Evolutionary conservation across 768 basidiomycete genomes (phyloP), one percentile per base, ranked within the genome.

Genomic region (Boletus pseudopeckii): DNA sequence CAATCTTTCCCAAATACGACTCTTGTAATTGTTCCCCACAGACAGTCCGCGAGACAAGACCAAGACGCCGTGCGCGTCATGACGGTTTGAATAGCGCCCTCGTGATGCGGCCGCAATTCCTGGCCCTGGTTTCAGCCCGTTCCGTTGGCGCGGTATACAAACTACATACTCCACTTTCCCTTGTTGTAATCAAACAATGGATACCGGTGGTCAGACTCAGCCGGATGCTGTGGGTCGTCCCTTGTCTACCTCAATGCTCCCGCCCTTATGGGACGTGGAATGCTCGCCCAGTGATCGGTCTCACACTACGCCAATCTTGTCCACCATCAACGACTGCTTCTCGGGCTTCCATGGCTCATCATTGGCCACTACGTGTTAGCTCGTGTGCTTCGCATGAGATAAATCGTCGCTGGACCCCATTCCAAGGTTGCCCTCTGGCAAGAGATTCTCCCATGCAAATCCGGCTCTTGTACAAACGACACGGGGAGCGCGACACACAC

Each of bases 391-490:
- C 56, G 55, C 56, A 60, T 44, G 60, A 53, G 53, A 64, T 50
- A 50, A 43, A 38, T 24, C 44, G 14, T 57, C 33, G 34, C 22
- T 54, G 30, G 30, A 53, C 42, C 49, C 52, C 51, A 49, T 45
- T 32, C 48, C 53, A 48, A 47, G 43, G 44, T 45, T 45, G 28
- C 38, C 37, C 45, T 50, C 42, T 57, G 43, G 34, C 26, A 36
- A 45, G 44, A 26, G 63, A 66, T 64, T 64, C 61, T 58, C 61
- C 59, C 57, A 57, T 68, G 61, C 57, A 64, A 67, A 69, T 69
- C 65, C 46, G 33, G 48, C 42, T 48, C 56, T 41, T 55, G 45
- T 41, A 28, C 57, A 39, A 28, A 52, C 26, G 34, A 53, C 50
- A 51, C 50, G 53, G 45, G 26, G 44, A 57, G 26, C 39, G 26